These are phyloP conservation scores for Suzukiozyma palmioleophila DNA, from an alignment of 1,139 yeast species.

Conservation along the genomic window DNA sequence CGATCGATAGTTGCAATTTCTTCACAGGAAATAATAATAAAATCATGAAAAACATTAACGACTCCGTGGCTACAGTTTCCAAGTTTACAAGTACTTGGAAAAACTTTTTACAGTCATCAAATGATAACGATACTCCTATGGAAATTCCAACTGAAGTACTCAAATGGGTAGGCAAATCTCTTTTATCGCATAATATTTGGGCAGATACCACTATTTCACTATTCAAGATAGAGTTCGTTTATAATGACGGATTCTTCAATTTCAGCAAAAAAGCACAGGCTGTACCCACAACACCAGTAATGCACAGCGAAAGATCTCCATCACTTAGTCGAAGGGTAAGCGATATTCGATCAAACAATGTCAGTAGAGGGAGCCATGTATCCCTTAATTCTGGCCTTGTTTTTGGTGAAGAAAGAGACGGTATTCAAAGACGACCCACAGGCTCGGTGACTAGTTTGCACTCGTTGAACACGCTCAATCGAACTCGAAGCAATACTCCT, in stretches of 20 bases:
- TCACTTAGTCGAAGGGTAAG: constrained; percentile 45
- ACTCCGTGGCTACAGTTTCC: constrained; percentile 41
- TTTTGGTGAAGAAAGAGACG: constrained; percentile 32
- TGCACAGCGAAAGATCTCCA: constrained; percentile 52
- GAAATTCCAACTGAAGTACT: constrained; percentile 8
- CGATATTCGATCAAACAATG: constrained; percentile 32
- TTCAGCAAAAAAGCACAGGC: constrained; percentile 18
- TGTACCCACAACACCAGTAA: constrained; percentile 31
- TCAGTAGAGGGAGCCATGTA: constrained; percentile 20
- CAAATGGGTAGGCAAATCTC: constrained; percentile 21
- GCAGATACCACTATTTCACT: constrained; percentile 55
- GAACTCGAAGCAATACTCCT: constrained; percentile 38
- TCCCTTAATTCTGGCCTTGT: constrained; percentile 18
- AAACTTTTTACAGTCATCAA: constrained; percentile 15
- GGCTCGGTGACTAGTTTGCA: constrained; percentile 39
- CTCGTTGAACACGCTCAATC: constrained; percentile 38
- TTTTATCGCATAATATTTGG: constrained; percentile 52
- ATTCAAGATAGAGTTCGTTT: constrained; percentile 49
- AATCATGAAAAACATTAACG: constrained; percentile 32
- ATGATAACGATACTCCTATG: constrained; percentile 5
- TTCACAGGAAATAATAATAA: constrained; percentile 23
- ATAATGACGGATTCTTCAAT: constrained; percentile 34
- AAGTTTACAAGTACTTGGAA: constrained; percentile 44
- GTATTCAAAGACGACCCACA: constrained; percentile 17
- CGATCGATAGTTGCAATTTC: constrained; percentile 24